phyloP scores from a whole-genome alignment of 1,284 basidiomycete species.

The Gomphus bonarii region DNA sequence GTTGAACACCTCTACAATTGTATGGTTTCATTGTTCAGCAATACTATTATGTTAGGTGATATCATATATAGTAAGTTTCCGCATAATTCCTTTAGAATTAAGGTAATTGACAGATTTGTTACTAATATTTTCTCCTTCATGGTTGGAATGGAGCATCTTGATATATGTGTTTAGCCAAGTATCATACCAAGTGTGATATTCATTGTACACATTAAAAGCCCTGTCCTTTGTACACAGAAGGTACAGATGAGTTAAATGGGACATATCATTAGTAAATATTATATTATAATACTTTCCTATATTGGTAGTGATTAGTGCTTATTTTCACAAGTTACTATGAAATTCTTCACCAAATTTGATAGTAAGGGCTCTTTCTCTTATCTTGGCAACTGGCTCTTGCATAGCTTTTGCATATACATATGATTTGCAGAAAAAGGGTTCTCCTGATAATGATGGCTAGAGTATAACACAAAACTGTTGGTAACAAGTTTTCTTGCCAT shows the following conservation, averaged over 20 bases:
- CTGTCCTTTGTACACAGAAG: constrained; percentile 21
- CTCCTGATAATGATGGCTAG: too few species aligned
- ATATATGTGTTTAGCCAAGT: constrained; percentile 19
- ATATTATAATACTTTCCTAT: neutral
- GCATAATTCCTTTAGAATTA: constrained; percentile 17
- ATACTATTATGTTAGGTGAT: constrained; percentile 14
- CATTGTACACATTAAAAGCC: constrained; percentile 19
- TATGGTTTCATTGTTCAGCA: constrained; percentile 10
- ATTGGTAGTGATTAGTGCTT: neutral
- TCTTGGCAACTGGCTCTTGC: neutral
- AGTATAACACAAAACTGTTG: too few species aligned
- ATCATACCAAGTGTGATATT: constrained; percentile 20
- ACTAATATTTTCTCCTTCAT: too few species aligned
- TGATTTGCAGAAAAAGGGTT: too few species aligned
- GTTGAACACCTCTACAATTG: constrained; percentile 19
- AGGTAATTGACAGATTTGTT: neutral
- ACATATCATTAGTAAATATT: constrained; percentile 8
- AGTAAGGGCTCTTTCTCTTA: constrained; percentile 13
- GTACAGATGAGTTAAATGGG: constrained; percentile 18
- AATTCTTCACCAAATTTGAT: constrained; percentile 14
- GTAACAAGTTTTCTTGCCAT: too few species aligned
- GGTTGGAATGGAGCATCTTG: neutral
- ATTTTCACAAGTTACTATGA: constrained; percentile 16
- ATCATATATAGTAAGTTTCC: constrained; percentile 3
- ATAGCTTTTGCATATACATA: too few species aligned